These are phyloP conservation scores for Mycosphaerella sp. DNA, from an alignment of 2,329 filamentous ascomycete genomes.

Conservation along the genomic window DNA sequence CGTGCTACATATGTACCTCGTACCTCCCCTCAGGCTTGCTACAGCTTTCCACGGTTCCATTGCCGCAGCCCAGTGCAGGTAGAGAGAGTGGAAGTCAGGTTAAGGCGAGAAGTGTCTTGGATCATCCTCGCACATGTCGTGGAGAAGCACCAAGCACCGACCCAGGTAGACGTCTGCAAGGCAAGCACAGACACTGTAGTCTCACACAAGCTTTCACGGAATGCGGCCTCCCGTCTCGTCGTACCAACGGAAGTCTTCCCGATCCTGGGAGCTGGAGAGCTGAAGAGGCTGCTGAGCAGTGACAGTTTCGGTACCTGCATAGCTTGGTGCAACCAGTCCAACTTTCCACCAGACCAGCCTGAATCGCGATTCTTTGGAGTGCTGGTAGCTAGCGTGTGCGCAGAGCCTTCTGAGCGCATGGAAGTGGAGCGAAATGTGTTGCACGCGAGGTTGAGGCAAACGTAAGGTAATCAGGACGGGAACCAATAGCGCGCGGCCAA, in stretches of 20 bases:
- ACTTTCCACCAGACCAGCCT: background rate
- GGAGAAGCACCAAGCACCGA: background rate
- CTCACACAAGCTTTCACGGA: background rate
- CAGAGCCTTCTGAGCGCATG: too few relatives aligned
- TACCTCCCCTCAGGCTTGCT: background rate
- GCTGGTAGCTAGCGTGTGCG: background rate
- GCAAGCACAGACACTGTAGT: background rate
- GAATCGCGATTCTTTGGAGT: background rate
- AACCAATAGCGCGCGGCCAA: background rate
- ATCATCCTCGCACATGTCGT: background rate
- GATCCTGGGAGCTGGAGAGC: background rate
- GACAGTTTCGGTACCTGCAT: background rate
- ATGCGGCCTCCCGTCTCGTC: background rate
- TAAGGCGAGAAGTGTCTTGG: background rate
- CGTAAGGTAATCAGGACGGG: too few relatives aligned
- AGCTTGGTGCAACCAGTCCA: background rate
- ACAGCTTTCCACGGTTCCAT: background rate
- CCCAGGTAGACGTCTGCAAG: background rate
- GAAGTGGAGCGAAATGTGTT: background rate
- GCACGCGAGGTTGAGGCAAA: background rate
- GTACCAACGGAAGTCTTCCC: background rate
- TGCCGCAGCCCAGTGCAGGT: background rate
- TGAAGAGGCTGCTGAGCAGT: too few relatives aligned
- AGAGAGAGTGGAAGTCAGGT: background rate
- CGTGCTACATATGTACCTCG: background rate